Percentiles rank a stretch among this genome's conserved stretches.
Evolutionary conservation across 805 yeast species (phyloP).

Genomic region (Spencermartinsiella europaea): DNA sequence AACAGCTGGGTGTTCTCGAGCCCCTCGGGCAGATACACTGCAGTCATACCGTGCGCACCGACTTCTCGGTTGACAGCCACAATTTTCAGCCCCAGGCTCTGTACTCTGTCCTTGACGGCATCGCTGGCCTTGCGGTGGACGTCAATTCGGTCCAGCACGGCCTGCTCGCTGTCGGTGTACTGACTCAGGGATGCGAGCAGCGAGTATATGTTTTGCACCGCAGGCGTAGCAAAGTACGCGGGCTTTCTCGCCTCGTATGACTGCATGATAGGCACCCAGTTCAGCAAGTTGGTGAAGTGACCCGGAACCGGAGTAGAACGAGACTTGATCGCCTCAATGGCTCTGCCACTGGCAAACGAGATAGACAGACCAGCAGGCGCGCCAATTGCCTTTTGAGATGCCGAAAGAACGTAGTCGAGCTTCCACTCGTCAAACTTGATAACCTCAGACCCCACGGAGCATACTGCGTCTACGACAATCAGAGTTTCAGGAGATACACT

Average conservation of each 20-base stretch:
- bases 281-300: slow-evolving; percentile 66
- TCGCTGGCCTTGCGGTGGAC: slow-evolving; percentile 59
- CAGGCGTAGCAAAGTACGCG: slow-evolving; percentile 96
- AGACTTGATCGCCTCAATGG: slow-evolving; percentile 58
- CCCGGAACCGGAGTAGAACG: slow-evolving; percentile 39
- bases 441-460: slow-evolving; percentile 87
- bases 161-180: slow-evolving; percentile 41
- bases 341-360: slow-evolving; percentile 69
- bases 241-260: slow-evolving; percentile 75
- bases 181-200: slow-evolving; percentile 70
- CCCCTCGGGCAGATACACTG: slow-evolving; percentile 75
- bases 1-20: slow-evolving; percentile 65
- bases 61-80: slow-evolving; percentile 54
- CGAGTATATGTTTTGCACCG: slow-evolving; percentile 81
- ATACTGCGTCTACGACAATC: slow-evolving; percentile 88
- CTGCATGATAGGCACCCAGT: slow-evolving; percentile 85
- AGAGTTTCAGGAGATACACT: slow-evolving; percentile 71
- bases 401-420: slow-evolving; percentile 80
- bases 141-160: slow-evolving; percentile 56
- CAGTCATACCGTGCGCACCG: slow-evolving; percentile 86
- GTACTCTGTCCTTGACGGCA: slow-evolving; percentile 56
- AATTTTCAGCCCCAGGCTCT: slow-evolving; percentile 58
- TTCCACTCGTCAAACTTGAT: slow-evolving; percentile 87
- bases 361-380: slow-evolving; percentile 90
- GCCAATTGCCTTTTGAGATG: slow-evolving; percentile 93